Conservation (phyloP, 106 monocot genomes). For the Iris macrosiphon region DNA sequence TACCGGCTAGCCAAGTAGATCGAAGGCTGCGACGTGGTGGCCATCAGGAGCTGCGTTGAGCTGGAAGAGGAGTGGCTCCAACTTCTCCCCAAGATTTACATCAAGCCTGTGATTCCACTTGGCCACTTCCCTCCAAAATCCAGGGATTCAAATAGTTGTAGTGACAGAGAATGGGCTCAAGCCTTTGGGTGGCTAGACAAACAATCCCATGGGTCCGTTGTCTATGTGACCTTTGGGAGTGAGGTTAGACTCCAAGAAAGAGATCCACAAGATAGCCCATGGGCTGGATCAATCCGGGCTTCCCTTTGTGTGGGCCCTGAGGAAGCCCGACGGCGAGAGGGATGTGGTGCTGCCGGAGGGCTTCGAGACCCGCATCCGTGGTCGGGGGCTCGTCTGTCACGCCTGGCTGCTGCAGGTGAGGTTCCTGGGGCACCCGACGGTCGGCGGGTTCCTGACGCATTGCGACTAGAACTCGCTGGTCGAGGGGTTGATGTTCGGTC, state of each 20-base stretch:
- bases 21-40: background rate
- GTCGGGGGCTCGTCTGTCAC: background rate
- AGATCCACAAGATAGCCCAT: slow-evolving; percentile 14
- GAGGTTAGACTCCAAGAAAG: slow-evolving; percentile 5
- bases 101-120: slow-evolving; percentile 5
- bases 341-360: no score
- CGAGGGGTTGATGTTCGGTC: slow-evolving; percentile 25
- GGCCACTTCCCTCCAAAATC: slow-evolving; percentile 14
- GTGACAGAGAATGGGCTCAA: background rate
- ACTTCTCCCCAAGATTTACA: background rate
- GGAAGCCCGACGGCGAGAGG: background rate
- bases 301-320: slow-evolving; percentile 18
- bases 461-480: slow-evolving; percentile 20
- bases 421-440: slow-evolving; percentile 8
- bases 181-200: slow-evolving; percentile 16
- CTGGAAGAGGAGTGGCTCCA: slow-evolving; percentile 15
- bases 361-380: background rate
- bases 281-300: slow-evolving; percentile 10
- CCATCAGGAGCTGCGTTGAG: slow-evolving; percentile 17
- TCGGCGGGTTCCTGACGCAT: slow-evolving; percentile 22
- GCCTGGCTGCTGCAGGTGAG: slow-evolving; percentile 5
- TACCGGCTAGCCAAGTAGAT: slow-evolving; percentile 2
- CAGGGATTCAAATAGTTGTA: background rate
- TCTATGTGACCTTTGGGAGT: slow-evolving; percentile 20
- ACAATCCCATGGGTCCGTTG: slow-evolving; percentile 7